Conservation (phyloP, 1,284 basidiomycete genomes). For the Leccinum colubrinum region DNA sequence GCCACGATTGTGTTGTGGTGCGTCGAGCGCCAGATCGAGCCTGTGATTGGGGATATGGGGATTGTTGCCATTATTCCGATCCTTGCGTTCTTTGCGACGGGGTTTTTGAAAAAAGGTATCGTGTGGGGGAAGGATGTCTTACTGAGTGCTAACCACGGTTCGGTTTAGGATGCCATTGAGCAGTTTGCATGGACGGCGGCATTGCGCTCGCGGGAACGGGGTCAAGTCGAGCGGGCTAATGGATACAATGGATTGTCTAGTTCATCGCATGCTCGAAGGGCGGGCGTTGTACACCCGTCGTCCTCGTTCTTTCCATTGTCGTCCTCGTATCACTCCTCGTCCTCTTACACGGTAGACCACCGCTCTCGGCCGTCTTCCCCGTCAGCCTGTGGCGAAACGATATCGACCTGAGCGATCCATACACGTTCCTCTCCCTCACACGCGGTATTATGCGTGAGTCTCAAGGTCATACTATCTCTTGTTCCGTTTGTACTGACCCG, state of each 20-base stretch:
- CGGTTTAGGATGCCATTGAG: not conserved
- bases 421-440: slow-evolving; percentile 92
- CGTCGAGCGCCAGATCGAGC: not conserved
- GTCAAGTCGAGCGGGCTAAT: slow-evolving; percentile 88
- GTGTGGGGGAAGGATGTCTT: not conserved
- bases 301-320: slow-evolving; percentile 80
- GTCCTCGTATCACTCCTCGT: slow-evolving; percentile 71
- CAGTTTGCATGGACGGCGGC: slow-evolving; percentile 59
- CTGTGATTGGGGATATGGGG: not conserved
- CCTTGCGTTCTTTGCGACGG: not conserved
- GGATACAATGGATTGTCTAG: slow-evolving; percentile 69
- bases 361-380: slow-evolving; percentile 87
- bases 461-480: slow-evolving; percentile 29
- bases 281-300: slow-evolving; percentile 76
- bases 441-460: slow-evolving; percentile 85
- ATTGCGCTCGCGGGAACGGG: slow-evolving; percentile 91
- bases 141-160: not conserved
- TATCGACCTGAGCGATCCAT: slow-evolving; percentile 90
- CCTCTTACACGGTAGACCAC: slow-evolving; percentile 85
- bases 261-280: slow-evolving; percentile 71
- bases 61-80: not conserved
- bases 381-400: slow-evolving; percentile 73
- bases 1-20: not conserved
- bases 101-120: not conserved
- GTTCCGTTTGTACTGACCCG: slow-evolving; percentile 7